These are phyloP conservation scores for Populus deltoides DNA, from an alignment of 345 rosid species.

Conservation along the genomic window DNA sequence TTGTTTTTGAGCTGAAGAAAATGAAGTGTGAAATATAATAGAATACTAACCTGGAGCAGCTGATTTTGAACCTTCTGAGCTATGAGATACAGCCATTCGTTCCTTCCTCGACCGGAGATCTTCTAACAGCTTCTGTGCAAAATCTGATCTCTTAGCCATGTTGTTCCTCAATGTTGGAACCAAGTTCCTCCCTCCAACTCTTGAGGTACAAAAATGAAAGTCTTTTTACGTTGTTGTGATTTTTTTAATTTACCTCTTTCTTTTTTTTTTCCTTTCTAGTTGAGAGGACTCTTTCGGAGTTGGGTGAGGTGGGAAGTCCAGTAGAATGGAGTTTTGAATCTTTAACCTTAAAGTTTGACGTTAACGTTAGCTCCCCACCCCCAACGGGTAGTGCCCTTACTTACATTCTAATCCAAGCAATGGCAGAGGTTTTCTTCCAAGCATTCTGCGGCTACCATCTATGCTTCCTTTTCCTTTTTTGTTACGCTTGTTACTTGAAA, in stretches of 20 bases:
- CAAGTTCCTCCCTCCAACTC: conserved; percentile 15
- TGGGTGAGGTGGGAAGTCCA: conserved; percentile 66
- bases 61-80: conserved; percentile 33
- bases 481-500: not conserved
- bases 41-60: conserved; percentile 39
- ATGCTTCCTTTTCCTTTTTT: not conserved
- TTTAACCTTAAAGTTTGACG: conserved; percentile 47
- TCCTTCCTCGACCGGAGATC: conserved; percentile 84
- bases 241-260: not conserved
- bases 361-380: conserved; percentile 52
- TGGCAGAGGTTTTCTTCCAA: conserved; percentile 38
- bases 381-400: conserved; percentile 32
- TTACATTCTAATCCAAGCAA: conserved; percentile 81
- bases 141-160: conserved; percentile 83
- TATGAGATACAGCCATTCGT: conserved; percentile 55
- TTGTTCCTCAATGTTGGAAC: conserved; percentile 17
- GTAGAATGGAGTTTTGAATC: conserved; percentile 26
- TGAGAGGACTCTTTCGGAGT: conserved; percentile 68
- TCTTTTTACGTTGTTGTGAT: conserved; percentile 18
- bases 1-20: not conserved
- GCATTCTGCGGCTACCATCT: conserved; percentile 23
- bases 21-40: not conserved
- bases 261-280: conserved; percentile 33
- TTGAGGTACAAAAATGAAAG: conserved; percentile 5
- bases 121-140: conserved; percentile 88